phyloP scores from a whole-genome alignment of 2,329 filamentous ascomycete genomes.

The Fusarium verticillioides region DNA sequence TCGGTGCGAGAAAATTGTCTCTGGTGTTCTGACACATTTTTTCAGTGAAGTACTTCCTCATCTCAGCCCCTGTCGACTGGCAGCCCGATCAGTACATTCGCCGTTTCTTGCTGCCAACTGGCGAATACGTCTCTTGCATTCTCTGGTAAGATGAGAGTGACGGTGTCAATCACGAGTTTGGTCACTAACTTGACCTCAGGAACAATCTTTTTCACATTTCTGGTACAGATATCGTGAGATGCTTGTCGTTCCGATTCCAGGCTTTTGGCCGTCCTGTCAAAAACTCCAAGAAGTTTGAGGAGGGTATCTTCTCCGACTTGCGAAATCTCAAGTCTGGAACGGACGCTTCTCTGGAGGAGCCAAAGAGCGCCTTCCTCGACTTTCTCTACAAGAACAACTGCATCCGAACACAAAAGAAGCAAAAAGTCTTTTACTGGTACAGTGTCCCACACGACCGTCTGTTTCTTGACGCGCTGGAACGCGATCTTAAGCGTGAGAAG shows the following conservation, averaged over 20 bases:
- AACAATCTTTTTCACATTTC: conserved; percentile 99
- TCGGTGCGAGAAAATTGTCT: neutral
- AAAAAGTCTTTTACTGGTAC: conserved; percentile 99
- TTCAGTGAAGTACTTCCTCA: conserved; percentile 98
- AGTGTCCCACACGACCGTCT: conserved; percentile 97
- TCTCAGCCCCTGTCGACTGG: conserved; percentile 98
- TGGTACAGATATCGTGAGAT: conserved; percentile 98
- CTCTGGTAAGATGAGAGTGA: conserved; percentile 69
- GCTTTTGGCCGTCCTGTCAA: conserved; percentile 98
- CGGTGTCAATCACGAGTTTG: neutral
- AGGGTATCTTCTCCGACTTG: conserved; percentile 98
- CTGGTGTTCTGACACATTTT: conserved; percentile 17
- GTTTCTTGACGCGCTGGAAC: conserved; percentile 96
- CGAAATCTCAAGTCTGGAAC: conserved; percentile 98
- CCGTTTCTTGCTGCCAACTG: conserved; percentile 92
- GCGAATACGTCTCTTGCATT: conserved; percentile 98
- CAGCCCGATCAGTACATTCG: conserved; percentile 95
- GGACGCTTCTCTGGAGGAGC: conserved; percentile 97
- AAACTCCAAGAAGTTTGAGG: conserved; percentile 99
- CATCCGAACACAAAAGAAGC: conserved; percentile 99
- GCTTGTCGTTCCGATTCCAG: conserved; percentile 97
- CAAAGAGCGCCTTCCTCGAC: conserved; percentile 97
- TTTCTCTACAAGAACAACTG: conserved; percentile 99
- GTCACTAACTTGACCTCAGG: conserved; percentile 35
- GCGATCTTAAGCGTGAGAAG: conserved; percentile 98